phyloP scores from a whole-genome alignment of 257 asterid genomes.

The Phtheirospermum japonicum region DNA sequence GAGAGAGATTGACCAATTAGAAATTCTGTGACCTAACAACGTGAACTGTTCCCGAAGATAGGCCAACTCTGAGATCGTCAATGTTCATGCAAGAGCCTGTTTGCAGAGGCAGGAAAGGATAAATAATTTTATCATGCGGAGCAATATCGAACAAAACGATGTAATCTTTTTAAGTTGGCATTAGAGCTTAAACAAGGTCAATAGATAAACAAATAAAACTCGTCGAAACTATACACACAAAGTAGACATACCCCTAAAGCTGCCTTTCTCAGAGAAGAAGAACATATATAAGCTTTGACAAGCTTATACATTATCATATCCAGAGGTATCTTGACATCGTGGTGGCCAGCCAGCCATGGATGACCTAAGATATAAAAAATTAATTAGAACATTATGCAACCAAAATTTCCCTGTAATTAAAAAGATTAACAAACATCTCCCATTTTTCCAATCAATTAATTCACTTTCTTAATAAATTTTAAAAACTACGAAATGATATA shows the following conservation, averaged over 20 bases:
- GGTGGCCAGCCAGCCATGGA: constrained; percentile 88
- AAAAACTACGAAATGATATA: too few relatives aligned
- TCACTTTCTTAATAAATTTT: too few relatives aligned
- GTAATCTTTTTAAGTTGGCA: too few relatives aligned
- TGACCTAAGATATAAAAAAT: constrained; percentile 57
- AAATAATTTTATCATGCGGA: too few relatives aligned
- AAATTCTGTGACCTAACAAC: constrained; percentile 67
- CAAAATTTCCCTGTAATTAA: not conserved
- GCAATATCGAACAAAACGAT: too few relatives aligned
- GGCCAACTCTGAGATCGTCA: constrained; percentile 70
- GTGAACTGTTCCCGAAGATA: constrained; percentile 92
- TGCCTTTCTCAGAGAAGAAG: constrained; percentile 84
- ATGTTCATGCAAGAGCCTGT: constrained; percentile 91
- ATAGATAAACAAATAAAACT: not conserved
- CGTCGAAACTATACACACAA: not conserved
- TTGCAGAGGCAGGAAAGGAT: not conserved
- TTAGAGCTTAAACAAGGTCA: too few relatives aligned
- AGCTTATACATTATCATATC: constrained; percentile 83
- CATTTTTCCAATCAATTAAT: not conserved
- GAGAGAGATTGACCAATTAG: constrained; percentile 49
- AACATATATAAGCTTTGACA: constrained; percentile 74
- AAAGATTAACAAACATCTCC: not conserved
- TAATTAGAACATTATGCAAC: constrained; percentile 5
- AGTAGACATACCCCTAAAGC: constrained; percentile 68
- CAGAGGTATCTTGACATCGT: constrained; percentile 79